These are phyloP conservation scores for Silene noctiflora DNA, from an alignment of 179 eudicot species.

Conservation along the genomic window DNA sequence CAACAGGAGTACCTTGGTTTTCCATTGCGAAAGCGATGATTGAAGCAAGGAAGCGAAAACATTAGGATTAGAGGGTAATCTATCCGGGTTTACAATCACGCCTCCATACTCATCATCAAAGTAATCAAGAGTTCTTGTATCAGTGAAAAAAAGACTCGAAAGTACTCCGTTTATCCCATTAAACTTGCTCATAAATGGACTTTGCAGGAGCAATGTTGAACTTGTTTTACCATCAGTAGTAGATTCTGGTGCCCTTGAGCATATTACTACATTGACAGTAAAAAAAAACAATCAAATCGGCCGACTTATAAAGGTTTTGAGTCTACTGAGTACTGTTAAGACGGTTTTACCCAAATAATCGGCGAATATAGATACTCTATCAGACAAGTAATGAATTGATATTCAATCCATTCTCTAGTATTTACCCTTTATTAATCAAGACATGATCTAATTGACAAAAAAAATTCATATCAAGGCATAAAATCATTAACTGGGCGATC, in stretches of 20 bases:
- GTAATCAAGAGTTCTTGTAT: constrained; percentile 41
- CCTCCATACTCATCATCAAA: constrained; percentile 82
- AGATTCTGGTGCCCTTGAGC: constrained; percentile 35
- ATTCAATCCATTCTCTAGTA: too few relatives aligned
- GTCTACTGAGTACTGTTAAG: neutral
- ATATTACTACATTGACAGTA: constrained; percentile 19
- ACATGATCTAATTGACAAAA: too few relatives aligned
- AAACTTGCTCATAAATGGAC: constrained; percentile 30
- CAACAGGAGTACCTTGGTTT: constrained; percentile 36
- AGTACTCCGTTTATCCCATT: constrained; percentile 45
- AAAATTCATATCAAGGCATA: too few relatives aligned
- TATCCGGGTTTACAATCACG: constrained; percentile 53
- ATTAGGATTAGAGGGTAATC: constrained; percentile 52
- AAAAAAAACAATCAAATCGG: neutral
- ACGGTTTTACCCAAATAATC: too few relatives aligned
- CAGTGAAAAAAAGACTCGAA: constrained; percentile 31
- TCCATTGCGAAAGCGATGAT: constrained; percentile 71
- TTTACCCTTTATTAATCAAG: too few relatives aligned
- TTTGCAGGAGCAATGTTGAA: constrained; percentile 28
- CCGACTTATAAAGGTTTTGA: too few relatives aligned
- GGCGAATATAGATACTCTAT: too few relatives aligned
- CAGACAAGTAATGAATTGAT: too few relatives aligned
- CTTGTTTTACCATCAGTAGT: constrained; percentile 28
- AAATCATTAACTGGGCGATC: too few relatives aligned
- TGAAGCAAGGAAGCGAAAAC: constrained; percentile 58